A percentile compares a stretch with the other conserved stretches of the same genome.
phyloP scores from a whole-genome alignment of 1,139 yeast species.

The Yarrowia galli region DNA sequence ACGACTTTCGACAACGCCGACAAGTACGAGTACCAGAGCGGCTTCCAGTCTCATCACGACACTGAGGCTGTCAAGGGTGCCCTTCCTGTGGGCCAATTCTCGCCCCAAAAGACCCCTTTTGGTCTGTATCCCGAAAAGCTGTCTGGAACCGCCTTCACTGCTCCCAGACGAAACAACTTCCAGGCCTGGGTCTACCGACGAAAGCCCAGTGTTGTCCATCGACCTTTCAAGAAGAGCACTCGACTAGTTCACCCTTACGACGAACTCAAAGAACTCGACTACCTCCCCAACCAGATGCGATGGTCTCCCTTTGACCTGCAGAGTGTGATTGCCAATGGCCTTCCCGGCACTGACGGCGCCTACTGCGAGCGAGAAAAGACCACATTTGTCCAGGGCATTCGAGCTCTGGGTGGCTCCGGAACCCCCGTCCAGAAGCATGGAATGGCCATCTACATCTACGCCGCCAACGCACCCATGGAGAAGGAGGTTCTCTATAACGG shows the following conservation, averaged over 20 bases:
- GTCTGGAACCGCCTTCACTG: constrained; percentile 48
- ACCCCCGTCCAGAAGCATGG: constrained; percentile 47
- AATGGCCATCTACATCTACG: constrained; percentile 46
- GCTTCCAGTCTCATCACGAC: constrained; percentile 46
- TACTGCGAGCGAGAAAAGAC: constrained; percentile 38
- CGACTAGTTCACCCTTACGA: constrained; percentile 38
- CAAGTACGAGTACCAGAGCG: constrained; percentile 44
- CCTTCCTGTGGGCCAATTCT: constrained; percentile 46
- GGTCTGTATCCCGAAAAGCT: constrained; percentile 49
- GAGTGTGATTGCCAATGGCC: constrained; percentile 15
- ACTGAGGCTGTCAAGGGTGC: constrained; percentile 46
- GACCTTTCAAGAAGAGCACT: constrained; percentile 41
- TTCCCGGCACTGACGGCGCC: constrained; percentile 1
- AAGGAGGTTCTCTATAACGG: constrained; percentile 46
- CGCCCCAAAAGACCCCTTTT: constrained; percentile 45
- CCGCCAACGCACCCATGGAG: constrained; percentile 46
- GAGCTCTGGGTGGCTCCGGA: constrained; percentile 48
- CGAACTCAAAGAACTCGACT: constrained; percentile 42
- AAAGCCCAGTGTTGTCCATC: constrained; percentile 46
- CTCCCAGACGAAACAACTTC: constrained; percentile 46
- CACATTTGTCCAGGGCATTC: constrained; percentile 46
- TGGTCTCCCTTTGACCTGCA: constrained; percentile 48
- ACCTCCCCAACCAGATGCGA: constrained; percentile 47
- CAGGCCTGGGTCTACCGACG: constrained; percentile 48
- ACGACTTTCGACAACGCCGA: constrained; percentile 43